Percentiles rank a stretch among this genome's conserved stretches.
These are phyloP conservation scores for Cyclotella cryptica DNA, from an alignment of 108 stramenopile genomes.

Conservation along the genomic window DNA sequence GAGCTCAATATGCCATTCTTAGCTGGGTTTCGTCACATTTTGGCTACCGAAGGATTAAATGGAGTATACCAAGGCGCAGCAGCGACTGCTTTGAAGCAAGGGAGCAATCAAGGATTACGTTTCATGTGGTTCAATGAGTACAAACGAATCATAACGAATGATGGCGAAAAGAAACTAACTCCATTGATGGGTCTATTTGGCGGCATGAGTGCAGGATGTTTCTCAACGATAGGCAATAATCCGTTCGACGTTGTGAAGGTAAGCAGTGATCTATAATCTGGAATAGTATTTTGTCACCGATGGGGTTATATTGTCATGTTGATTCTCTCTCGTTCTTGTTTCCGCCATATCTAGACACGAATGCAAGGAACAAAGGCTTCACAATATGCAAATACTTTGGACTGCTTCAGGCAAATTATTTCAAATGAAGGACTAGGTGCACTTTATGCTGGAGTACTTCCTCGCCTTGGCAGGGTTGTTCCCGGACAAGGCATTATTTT, in stretches of 20 bases:
- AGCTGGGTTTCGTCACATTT: conserved; percentile 82
- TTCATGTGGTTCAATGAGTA: conserved; percentile 99
- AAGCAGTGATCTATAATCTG: neutral
- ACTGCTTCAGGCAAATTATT: conserved; percentile 94
- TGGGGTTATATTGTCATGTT: neutral
- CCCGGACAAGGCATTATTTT: conserved; percentile 99
- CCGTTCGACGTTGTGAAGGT: conserved; percentile 98
- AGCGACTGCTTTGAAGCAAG: conserved; percentile 97
- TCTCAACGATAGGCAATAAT: conserved; percentile 96
- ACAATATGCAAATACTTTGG: conserved; percentile 86
- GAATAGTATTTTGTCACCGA: neutral
- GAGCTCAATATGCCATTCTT: conserved; percentile 91
- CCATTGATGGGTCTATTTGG: conserved; percentile 90
- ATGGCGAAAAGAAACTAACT: conserved; percentile 79
- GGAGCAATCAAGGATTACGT: conserved; percentile 96
- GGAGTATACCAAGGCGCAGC: conserved; percentile 94
- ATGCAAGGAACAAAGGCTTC: conserved; percentile 95
- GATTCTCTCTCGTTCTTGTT: neutral
- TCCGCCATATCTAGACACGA: conserved; percentile 63
- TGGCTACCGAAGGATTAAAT: conserved; percentile 87
- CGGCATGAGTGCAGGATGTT: conserved; percentile 97
- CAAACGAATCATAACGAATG: conserved; percentile 82
- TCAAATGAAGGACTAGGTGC: conserved; percentile 87
- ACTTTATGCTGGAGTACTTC: conserved; percentile 95
- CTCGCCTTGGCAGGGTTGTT: conserved; percentile 92